Percentiles rank a stretch among this genome's conserved stretches.
Evolutionary conservation across 495 filamentous ascomycete species (phyloP).

Genomic region (Amniculicola lignicola): DNA sequence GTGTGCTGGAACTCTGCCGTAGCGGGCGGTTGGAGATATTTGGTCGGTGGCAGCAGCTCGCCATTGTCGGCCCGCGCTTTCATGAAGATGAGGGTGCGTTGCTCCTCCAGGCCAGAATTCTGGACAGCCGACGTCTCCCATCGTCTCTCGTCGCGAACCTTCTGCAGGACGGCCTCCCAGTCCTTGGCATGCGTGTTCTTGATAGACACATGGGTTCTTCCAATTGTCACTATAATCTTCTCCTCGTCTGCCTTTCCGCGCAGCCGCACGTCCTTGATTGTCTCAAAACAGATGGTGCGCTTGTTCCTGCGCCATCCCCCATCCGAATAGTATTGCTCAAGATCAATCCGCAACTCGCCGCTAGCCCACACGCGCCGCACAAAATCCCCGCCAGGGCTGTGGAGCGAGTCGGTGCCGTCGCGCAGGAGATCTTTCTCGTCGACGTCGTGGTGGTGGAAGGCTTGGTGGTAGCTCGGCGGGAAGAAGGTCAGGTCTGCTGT

Average conservation of each 20-base stretch:
- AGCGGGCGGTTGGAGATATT: conserved; percentile 34
- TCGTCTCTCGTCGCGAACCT: too few species aligned
- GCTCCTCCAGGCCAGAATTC: too few species aligned
- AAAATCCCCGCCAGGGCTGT: conserved; percentile 42
- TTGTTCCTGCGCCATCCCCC: conserved; percentile 29
- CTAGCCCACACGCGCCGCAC: conserved; percentile 48
- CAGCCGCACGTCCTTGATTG: conserved; percentile 57
- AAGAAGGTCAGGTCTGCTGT: neutral
- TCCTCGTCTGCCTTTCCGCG: conserved; percentile 56
- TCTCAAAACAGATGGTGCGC: conserved; percentile 59
- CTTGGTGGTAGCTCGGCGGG: conserved; percentile 41
- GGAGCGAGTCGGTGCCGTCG: conserved; percentile 46
- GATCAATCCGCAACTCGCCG: conserved; percentile 35
- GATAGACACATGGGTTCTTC: conserved; percentile 38
- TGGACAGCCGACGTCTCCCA: too few species aligned
- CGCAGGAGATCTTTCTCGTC: conserved; percentile 33
- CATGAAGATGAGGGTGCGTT: conserved; percentile 62
- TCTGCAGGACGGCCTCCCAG: conserved; percentile 42
- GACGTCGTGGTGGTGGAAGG: conserved; percentile 43
- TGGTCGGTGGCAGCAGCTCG: conserved; percentile 1
- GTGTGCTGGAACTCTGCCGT: conserved; percentile 57
- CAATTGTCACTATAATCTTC: conserved; percentile 59
- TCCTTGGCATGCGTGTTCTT: conserved; percentile 36
- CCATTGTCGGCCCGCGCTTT: conserved; percentile 37
- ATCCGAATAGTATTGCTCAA: conserved; percentile 9